These are phyloP conservation scores for Cyberlindnera subsufficiens DNA, from an alignment of 805 yeast species.

Conservation along the genomic window DNA sequence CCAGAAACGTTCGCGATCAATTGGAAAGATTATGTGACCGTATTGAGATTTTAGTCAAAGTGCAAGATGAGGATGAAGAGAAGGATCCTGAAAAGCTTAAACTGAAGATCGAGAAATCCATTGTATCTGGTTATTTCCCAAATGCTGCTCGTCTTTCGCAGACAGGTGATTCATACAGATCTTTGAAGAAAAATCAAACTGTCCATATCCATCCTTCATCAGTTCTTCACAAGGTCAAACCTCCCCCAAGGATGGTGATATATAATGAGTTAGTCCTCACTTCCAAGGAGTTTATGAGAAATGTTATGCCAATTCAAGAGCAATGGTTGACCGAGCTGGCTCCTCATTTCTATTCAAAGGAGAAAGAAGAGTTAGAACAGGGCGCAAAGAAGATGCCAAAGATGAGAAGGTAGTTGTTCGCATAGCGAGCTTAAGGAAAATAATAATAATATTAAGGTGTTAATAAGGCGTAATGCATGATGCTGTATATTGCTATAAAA, in stretches of 20 bases:
- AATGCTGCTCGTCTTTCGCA: constrained; percentile 86
- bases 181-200: constrained; percentile 61
- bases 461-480: no score
- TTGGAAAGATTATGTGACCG: constrained; percentile 53
- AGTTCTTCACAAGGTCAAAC: constrained; percentile 53
- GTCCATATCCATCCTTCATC: constrained; percentile 87
- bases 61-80: constrained; percentile 27
- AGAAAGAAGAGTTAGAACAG: constrained; percentile 16
- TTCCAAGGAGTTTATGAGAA: constrained; percentile 82
- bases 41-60: constrained; percentile 37
- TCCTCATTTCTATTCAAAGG: constrained; percentile 39
- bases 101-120: constrained; percentile 74
- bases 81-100: constrained; percentile 43
- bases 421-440: background rate
- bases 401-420: constrained; percentile 6
- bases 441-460: background rate
- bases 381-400: constrained; percentile 16
- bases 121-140: constrained; percentile 91
- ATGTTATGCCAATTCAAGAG: constrained; percentile 67
- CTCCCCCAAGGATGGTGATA: constrained; percentile 68
- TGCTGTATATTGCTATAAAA: no score
- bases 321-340: constrained; percentile 72
- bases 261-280: constrained; percentile 85
- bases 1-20: constrained; percentile 67
- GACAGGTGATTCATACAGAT: constrained; percentile 63